These are phyloP conservation scores for Silene coronaria DNA, from an alignment of 179 eudicot genomes.

Conservation along the genomic window DNA sequence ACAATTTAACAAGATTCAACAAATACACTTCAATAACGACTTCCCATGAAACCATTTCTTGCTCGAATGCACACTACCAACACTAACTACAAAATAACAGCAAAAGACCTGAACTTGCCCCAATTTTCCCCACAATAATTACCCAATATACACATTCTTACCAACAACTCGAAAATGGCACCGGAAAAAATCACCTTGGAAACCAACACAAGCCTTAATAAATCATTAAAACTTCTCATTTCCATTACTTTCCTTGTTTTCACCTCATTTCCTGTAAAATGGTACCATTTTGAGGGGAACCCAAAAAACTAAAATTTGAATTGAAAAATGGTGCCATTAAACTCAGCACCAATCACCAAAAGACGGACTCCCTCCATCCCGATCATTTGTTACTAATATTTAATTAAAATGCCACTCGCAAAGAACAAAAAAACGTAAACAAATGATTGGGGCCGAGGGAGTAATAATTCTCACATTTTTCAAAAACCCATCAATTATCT, in stretches of 20 bases:
- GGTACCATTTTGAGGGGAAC: not conserved
- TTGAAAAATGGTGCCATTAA: not conserved
- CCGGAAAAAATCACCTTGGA: not conserved
- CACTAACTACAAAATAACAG: not conserved
- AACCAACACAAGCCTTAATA: not conserved
- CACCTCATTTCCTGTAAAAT: not conserved
- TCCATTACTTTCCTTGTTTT: not conserved
- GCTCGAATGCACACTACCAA: not conserved
- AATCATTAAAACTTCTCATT: not conserved
- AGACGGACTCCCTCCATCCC: not conserved
- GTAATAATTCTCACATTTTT: not conserved
- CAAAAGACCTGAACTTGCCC: not conserved
- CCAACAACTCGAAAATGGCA: constrained; percentile 11
- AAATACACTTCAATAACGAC: constrained; percentile 15
- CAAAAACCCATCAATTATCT: not conserved
- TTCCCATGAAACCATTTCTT: not conserved
- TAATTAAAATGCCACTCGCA: too few species aligned
- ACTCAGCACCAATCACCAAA: constrained; percentile 1
- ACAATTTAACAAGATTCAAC: constrained; percentile 15
- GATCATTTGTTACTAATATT: too few species aligned
- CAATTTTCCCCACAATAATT: not conserved
- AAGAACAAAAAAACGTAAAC: not conserved
- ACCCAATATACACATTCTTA: not conserved
- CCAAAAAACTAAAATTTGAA: not conserved
- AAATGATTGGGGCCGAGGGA: too few species aligned